Percentiles rank a stretch among this genome's conserved stretches.
Evolutionary conservation across 2,329 filamentous ascomycete genomes (phyloP).

Genomic region (Gnomoniopsis sp.): DNA sequence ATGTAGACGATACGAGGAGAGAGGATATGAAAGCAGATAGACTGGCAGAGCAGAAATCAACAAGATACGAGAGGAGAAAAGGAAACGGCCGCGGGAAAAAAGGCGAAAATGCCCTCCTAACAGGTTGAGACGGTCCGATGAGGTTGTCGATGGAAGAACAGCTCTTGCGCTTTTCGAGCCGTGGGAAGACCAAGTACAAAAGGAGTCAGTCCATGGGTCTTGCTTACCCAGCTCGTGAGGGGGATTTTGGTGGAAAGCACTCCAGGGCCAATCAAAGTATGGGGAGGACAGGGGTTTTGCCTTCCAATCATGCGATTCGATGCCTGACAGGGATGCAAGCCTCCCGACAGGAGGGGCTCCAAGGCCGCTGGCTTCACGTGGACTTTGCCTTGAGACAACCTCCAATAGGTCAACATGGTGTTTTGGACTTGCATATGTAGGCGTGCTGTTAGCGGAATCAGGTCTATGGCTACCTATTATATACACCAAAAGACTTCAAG

Average conservation of each 20-base stretch:
- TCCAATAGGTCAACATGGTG: too few species aligned
- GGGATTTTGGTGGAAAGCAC: neutral
- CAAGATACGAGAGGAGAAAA: slow-evolving; percentile 33
- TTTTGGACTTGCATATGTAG: too few species aligned
- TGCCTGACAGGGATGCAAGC: neutral
- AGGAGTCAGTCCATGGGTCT: neutral
- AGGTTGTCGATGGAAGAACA: slow-evolving; percentile 30
- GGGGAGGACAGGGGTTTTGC: neutral
- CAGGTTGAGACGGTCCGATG: slow-evolving; percentile 35
- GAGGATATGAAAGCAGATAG: slow-evolving; percentile 20
- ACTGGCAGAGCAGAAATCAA: slow-evolving; percentile 28
- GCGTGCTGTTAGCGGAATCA: too few species aligned
- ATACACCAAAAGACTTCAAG: too few species aligned
- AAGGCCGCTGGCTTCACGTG: neutral
- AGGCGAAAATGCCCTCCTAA: slow-evolving; percentile 35
- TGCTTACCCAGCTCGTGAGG: neutral
- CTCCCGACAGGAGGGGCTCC: neutral
- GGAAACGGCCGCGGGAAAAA: slow-evolving; percentile 39
- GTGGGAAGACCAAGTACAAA: slow-evolving; percentile 5
- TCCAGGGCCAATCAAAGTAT: neutral
- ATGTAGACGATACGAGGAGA: slow-evolving; percentile 15
- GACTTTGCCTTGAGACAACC: too few species aligned
- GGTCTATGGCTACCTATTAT: too few species aligned
- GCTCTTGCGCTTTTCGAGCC: neutral
- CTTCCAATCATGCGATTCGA: slow-evolving; percentile 5